A percentile compares a stretch with the other conserved stretches of the same genome.
phyloP scores from a whole-genome alignment of 1,284 basidiomycete species.

The Volvariella surrecta region DNA sequence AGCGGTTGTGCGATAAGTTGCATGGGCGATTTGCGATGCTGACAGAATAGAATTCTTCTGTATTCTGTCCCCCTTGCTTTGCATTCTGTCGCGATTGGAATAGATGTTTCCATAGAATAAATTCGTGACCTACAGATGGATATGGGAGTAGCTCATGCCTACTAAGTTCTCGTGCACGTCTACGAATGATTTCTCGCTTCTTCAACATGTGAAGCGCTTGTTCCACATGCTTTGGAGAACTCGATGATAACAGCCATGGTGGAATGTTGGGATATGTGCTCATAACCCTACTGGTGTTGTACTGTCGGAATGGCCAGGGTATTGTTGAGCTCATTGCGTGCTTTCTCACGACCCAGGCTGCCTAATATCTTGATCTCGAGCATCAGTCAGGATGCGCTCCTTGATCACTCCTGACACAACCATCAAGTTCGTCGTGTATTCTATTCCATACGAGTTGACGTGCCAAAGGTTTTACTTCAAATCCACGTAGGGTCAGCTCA shows the following conservation, averaged over 20 bases:
- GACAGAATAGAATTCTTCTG: slow-evolving; percentile 41
- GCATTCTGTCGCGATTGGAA: background rate
- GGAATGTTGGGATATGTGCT: no score
- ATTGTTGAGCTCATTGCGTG: no score
- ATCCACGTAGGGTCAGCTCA: slow-evolving; percentile 62
- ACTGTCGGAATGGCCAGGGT: no score
- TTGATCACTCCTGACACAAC: slow-evolving; percentile 37
- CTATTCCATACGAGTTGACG: slow-evolving; percentile 7
- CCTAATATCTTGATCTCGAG: background rate
- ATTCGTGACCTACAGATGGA: no score
- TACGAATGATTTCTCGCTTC: background rate
- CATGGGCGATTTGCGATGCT: slow-evolving; percentile 32
- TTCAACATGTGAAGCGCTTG: background rate
- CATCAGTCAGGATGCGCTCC: slow-evolving; percentile 18
- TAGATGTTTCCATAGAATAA: no score
- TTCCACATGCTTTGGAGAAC: background rate
- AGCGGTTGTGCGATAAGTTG: slow-evolving; percentile 56
- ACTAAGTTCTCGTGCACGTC: background rate
- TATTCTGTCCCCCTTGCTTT: background rate
- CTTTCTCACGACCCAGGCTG: no score
- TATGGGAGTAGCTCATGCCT: background rate
- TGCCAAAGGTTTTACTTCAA: slow-evolving; percentile 5
- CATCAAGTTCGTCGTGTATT: slow-evolving; percentile 37
- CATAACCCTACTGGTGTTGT: no score
- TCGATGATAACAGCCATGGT: background rate